Percentiles rank a stretch among this genome's conserved stretches.
Evolutionary conservation across 1,139 yeast species (phyloP).

Genomic region (Candida sojae): DNA sequence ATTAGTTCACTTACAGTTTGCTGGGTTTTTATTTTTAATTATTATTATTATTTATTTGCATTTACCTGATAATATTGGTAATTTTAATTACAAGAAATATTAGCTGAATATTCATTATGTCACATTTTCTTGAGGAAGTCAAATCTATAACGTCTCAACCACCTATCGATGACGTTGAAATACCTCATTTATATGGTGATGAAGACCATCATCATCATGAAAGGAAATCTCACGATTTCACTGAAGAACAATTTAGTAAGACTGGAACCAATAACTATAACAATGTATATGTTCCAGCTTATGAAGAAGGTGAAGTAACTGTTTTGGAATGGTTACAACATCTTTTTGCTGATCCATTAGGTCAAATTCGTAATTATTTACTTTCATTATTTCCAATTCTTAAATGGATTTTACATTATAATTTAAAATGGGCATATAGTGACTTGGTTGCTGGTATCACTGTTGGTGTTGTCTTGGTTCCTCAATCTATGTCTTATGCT

Average conservation of each 20-base stretch:
- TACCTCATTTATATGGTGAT: constrained; percentile 22
- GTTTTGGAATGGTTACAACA: constrained; percentile 47
- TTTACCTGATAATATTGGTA: neutral
- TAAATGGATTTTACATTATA: constrained; percentile 83
- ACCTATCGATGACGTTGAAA: constrained; percentile 17
- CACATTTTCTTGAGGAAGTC: constrained; percentile 14
- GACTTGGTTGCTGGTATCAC: constrained; percentile 92
- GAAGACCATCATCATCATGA: constrained; percentile 8
- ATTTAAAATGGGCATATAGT: constrained; percentile 73
- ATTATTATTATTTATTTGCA: neutral
- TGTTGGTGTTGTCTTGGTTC: constrained; percentile 90
- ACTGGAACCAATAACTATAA: neutral
- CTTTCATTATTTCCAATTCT: constrained; percentile 75
- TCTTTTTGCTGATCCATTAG: constrained; percentile 42
- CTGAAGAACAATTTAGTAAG: constrained; percentile 8
- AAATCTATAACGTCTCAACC: constrained; percentile 14
- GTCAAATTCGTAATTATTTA: constrained; percentile 45
- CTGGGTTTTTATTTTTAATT: too few species aligned
- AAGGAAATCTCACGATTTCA: constrained; percentile 16
- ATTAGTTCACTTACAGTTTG: too few species aligned
- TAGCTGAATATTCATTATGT: constrained; percentile 7
- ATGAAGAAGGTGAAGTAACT: constrained; percentile 42
- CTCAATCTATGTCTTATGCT: constrained; percentile 96
- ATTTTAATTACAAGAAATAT: neutral
- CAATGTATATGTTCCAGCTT: constrained; percentile 35